Evolutionary conservation across 1,284 basidiomycete species (phyloP), one percentile per base, ranked within the genome.

Genomic region (Quambalaria eucalypti): DNA sequence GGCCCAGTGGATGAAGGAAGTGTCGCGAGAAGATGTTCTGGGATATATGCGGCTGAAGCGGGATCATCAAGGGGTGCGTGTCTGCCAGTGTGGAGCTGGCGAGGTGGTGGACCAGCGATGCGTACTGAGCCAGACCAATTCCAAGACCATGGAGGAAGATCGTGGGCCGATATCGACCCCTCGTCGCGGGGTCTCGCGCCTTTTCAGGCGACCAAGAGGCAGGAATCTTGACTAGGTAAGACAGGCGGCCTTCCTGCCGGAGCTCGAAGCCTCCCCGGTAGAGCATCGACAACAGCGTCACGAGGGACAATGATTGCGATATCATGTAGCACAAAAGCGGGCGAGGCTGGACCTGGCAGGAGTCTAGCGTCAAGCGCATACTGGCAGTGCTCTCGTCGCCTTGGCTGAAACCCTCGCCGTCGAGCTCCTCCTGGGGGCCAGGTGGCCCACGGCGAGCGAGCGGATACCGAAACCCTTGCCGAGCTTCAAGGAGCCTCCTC

Each of bases 351-450:
- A 55, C 47, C 25, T 12, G 14, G 23, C 36, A n/a, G n/a, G 53
- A 36, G 52, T 76, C 74, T 49, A 75, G 61, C 16, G 73, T 73
- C 7, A 76, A 55, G 16, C 73, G 53, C 69, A 76, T 76, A 55
- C 64, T 63, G 25, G 12, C 21, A 2, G 42, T 46, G 16, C 12
- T 19, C 6, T 14, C 54, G 16, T 38, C 25, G 5, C 4, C 29
- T 5, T 23, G 21, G 28, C n/a, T 19, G 16, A 19, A 12, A 5
- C 42, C 42, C 25, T 46, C 42, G 19, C 25, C 42, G 42, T 46
- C 42, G 12, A 46, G 14, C n/a, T 21, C 36, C 47, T 44, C 1
- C 2, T 23, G 7, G 29, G 51, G 28, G 31, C 28, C 29, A 53
- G 54, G 44, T 52, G 21, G 28, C 54, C 62, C 14, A 52, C 30